Evolutionary conservation across 495 filamentous ascomycete genomes (phyloP).

Genomic region (Pyrenopolyporus hunteri): DNA sequence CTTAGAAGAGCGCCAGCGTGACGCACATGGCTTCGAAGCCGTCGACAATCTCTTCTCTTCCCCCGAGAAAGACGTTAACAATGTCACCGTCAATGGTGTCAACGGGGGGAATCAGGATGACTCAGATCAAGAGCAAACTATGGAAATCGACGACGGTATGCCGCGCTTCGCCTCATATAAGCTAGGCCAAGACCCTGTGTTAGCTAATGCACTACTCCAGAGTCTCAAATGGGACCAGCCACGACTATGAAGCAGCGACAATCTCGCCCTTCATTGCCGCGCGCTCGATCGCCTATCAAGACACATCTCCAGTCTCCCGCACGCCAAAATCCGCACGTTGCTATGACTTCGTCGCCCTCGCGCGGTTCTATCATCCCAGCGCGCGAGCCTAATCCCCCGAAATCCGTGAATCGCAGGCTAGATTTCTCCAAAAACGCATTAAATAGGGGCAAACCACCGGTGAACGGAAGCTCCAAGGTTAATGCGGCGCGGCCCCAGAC

Average conservation of each 20-base stretch:
- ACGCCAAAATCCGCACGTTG: constrained; percentile 53
- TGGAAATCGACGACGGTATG: constrained; percentile 45
- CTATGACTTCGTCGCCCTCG: constrained; percentile 51
- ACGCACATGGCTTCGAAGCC: constrained; percentile 90
- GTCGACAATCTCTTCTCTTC: constrained; percentile 89
- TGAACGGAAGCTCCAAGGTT: constrained; percentile 36
- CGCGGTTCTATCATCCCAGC: constrained; percentile 40
- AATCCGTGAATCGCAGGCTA: constrained; percentile 47
- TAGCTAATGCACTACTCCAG: constrained; percentile 31
- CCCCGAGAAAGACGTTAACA: constrained; percentile 64
- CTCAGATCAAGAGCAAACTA: constrained; percentile 43
- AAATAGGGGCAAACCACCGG: constrained; percentile 16
- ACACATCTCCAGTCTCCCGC: constrained; percentile 62
- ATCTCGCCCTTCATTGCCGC: constrained; percentile 47
- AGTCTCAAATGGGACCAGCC: constrained; percentile 41
- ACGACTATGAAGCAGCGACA: constrained; percentile 39
- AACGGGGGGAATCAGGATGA: constrained; percentile 29
- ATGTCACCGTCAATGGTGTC: constrained; percentile 31
- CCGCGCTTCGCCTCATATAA: not conserved
- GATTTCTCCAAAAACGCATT: constrained; percentile 46
- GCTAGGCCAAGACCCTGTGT: not conserved
- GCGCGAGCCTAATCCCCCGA: constrained; percentile 30
- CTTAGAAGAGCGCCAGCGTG: constrained; percentile 79
- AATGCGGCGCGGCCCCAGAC: constrained; percentile 21
- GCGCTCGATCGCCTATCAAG: constrained; percentile 60